Evolutionary conservation across 139 green algal genomes (phyloP).

Genomic region (Tetraselmis chui): DNA sequence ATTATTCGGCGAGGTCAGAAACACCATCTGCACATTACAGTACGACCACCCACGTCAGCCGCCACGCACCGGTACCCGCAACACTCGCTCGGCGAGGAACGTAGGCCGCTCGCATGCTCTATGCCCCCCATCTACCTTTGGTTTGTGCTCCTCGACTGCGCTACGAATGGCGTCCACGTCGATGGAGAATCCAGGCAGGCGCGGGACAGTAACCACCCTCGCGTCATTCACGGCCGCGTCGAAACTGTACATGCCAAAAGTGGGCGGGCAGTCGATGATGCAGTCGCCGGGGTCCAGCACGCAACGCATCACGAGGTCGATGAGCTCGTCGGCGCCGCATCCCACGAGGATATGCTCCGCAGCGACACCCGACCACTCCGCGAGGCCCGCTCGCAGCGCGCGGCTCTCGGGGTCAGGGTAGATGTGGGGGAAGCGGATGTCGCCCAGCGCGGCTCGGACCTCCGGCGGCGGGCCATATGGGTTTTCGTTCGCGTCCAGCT

Average conservation of each 20-base stretch:
- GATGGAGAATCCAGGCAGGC: slow-evolving; percentile 74
- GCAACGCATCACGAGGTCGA: slow-evolving; percentile 91
- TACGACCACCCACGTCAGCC: too few species aligned
- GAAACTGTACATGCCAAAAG: slow-evolving; percentile 98
- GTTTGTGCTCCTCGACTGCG: slow-evolving; percentile 67
- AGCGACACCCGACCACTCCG: slow-evolving; percentile 60
- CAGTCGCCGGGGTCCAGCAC: slow-evolving; percentile 86
- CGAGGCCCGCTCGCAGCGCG: slow-evolving; percentile 64
- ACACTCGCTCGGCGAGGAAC: too few species aligned
- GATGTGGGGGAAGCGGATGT: slow-evolving; percentile 89
- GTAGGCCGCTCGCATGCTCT: too few species aligned
- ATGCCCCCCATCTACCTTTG: too few species aligned
- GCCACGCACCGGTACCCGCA: background rate
- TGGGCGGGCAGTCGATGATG: slow-evolving; percentile 90
- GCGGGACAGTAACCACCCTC: slow-evolving; percentile 72
- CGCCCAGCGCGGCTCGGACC: slow-evolving; percentile 78
- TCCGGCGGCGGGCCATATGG: slow-evolving; percentile 95
- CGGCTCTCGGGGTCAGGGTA: slow-evolving; percentile 95
- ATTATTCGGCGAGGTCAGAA: slow-evolving; percentile 98
- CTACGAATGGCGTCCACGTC: slow-evolving; percentile 73
- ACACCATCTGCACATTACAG: slow-evolving; percentile 60
- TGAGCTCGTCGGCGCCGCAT: slow-evolving; percentile 91
- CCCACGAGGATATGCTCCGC: slow-evolving; percentile 88
- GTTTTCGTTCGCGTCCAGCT: slow-evolving; percentile 99
- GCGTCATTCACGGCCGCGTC: slow-evolving; percentile 92